Conservation (phyloP, 2,329 filamentous ascomycete genomes). For the Alternaria tenuissima region DNA sequence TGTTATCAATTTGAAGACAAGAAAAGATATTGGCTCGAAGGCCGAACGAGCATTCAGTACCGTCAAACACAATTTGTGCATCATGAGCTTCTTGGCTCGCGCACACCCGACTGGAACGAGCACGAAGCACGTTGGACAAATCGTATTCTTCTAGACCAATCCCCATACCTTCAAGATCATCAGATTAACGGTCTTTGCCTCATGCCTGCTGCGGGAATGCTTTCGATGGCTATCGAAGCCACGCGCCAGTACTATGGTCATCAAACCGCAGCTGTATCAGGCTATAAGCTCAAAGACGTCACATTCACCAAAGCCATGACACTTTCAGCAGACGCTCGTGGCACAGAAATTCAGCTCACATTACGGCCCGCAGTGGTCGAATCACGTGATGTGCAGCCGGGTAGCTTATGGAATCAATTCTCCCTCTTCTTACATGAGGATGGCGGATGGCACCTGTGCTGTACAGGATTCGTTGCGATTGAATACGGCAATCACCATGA, state of each 20-base stretch:
- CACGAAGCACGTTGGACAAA: slow-evolving; percentile 20
- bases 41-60: slow-evolving; percentile 17
- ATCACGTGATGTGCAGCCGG: background rate
- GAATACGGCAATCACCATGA: background rate
- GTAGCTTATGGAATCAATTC: slow-evolving; percentile 12
- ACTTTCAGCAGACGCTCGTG: slow-evolving; percentile 9
- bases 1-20: slow-evolving; percentile 21
- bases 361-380: slow-evolving; percentile 5
- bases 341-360: slow-evolving; percentile 24
- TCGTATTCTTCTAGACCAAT: slow-evolving; percentile 43
- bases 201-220: slow-evolving; percentile 29
- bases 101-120: slow-evolving; percentile 21
- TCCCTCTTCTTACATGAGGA: slow-evolving; percentile 20
- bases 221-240: slow-evolving; percentile 18
- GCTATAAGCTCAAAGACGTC: slow-evolving; percentile 17
- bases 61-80: slow-evolving; percentile 16
- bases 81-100: slow-evolving; percentile 35
- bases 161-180: slow-evolving; percentile 58
- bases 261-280: background rate
- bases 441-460: slow-evolving; percentile 36
- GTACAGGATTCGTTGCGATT: slow-evolving; percentile 26
- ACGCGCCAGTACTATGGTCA: slow-evolving; percentile 14
- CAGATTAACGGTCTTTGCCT: slow-evolving; percentile 30
- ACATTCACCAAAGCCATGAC: slow-evolving; percentile 15
- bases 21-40: slow-evolving; percentile 23